phyloP scores from a whole-genome alignment of 306 rosid genomes.

The Adenanthera pavonina region DNA sequence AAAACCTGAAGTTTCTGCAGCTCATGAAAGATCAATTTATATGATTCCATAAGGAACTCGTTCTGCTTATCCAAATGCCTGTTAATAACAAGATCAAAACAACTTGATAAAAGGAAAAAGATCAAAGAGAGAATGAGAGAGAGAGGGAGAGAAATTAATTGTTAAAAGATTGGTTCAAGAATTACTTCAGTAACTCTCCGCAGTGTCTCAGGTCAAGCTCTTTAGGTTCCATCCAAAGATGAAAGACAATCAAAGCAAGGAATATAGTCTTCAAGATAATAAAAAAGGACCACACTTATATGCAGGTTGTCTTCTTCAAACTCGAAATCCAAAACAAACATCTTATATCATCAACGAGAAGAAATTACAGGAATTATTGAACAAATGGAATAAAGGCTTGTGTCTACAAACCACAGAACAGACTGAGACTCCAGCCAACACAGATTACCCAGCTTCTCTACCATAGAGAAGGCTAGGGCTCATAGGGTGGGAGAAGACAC shows the following conservation, averaged over 20 bases:
- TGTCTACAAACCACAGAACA: neutral
- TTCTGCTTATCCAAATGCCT: constrained; percentile 46
- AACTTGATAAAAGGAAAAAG: neutral
- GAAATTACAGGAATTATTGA: constrained; percentile 1
- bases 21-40: constrained; percentile 32
- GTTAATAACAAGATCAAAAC: constrained; percentile 12
- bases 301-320: neutral
- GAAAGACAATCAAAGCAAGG: neutral
- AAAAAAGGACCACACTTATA: neutral
- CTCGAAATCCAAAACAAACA: constrained; percentile 8
- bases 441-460: too few species aligned
- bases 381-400: neutral
- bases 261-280: neutral
- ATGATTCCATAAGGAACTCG: constrained; percentile 33
- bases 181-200: constrained; percentile 39
- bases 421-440: too few species aligned
- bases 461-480: too few species aligned
- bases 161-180: neutral
- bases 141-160: neutral
- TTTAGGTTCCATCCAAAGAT: constrained; percentile 31
- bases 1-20: constrained; percentile 41
- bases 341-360: neutral
- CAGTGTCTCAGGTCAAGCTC: constrained; percentile 25
- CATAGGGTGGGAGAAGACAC: too few species aligned
- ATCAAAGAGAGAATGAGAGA: too few species aligned